Evolutionary conservation across 345 rosid species (phyloP).

Genomic region (Citrus maxima): DNA sequence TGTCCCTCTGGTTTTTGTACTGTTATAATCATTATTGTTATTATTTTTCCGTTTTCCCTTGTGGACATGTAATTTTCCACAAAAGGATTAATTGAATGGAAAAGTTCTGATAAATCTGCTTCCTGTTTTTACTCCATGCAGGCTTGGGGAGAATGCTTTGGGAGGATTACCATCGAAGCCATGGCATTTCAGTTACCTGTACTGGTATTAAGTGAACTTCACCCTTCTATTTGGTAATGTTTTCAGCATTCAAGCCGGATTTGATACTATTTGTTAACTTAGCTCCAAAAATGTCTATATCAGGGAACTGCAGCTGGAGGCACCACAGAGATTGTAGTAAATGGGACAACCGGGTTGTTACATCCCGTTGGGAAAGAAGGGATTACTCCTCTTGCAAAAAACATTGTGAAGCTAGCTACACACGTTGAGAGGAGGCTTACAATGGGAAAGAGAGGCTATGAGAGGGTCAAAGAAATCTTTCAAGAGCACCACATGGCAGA

Average conservation of each 20-base stretch:
- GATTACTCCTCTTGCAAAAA: slow-evolving; percentile 34
- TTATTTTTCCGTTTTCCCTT: neutral
- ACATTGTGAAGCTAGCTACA: slow-evolving; percentile 45
- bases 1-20: neutral
- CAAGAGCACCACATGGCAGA: slow-evolving; percentile 48
- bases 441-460: slow-evolving; percentile 50
- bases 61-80: neutral
- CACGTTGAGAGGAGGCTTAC: slow-evolving; percentile 51
- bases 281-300: neutral
- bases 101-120: neutral
- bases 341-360: slow-evolving; percentile 47
- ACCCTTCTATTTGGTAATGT: neutral
- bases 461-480: slow-evolving; percentile 39
- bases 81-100: neutral
- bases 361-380: slow-evolving; percentile 50
- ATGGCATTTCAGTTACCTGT: slow-evolving; percentile 62
- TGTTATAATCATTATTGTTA: too few relatives aligned
- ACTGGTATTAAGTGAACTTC: slow-evolving; percentile 31
- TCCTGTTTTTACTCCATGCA: neutral
- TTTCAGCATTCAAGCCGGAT: neutral
- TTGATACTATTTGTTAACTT: neutral
- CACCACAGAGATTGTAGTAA: slow-evolving; percentile 45
- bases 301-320: slow-evolving; percentile 58
- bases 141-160: slow-evolving; percentile 60
- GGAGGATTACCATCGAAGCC: slow-evolving; percentile 61